Evolutionary conservation across 2,329 filamentous ascomycete species (phyloP).

Genomic region (Sporothrix schenckii): DNA sequence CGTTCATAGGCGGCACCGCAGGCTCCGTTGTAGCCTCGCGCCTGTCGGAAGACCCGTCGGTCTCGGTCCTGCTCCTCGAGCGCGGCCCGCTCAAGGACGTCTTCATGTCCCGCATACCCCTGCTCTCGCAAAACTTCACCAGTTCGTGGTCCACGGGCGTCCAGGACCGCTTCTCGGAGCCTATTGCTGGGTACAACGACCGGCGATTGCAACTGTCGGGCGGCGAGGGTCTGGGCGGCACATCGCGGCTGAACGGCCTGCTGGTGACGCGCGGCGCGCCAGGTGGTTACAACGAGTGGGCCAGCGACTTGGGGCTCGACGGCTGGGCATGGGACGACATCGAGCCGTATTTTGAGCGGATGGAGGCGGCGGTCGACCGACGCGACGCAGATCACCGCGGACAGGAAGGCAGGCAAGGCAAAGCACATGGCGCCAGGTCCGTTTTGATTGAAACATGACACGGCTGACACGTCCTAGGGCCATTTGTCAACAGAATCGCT

Average conservation of each 20-base stretch:
- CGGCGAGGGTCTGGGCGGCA: constrained; percentile 43
- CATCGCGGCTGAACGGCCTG: constrained; percentile 43
- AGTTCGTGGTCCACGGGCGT: constrained; percentile 38
- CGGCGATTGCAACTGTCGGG: constrained; percentile 37
- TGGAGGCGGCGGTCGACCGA: constrained; percentile 39
- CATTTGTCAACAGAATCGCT: constrained; percentile 36
- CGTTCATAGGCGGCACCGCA: constrained; percentile 48
- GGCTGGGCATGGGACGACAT: constrained; percentile 44
- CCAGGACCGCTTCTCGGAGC: constrained; percentile 39
- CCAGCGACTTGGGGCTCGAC: constrained; percentile 38
- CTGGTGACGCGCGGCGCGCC: constrained; percentile 42
- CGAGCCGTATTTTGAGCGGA: constrained; percentile 42
- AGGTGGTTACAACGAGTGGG: constrained; percentile 42
- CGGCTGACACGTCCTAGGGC: constrained; percentile 26
- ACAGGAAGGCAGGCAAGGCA: constrained; percentile 36
- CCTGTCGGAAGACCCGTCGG: constrained; percentile 46
- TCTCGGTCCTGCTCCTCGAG: constrained; percentile 47
- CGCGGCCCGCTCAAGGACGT: constrained; percentile 42
- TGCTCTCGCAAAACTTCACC: constrained; percentile 40
- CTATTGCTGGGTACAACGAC: constrained; percentile 37
- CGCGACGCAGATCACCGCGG: constrained; percentile 37
- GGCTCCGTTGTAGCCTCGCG: constrained; percentile 53
- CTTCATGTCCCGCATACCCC: constrained; percentile 41
- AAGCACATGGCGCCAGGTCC: no score
- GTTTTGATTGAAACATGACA: neutral